Conservation (phyloP, 2,329 filamentous ascomycete genomes). For the Hypoxylon sp. region DNA sequence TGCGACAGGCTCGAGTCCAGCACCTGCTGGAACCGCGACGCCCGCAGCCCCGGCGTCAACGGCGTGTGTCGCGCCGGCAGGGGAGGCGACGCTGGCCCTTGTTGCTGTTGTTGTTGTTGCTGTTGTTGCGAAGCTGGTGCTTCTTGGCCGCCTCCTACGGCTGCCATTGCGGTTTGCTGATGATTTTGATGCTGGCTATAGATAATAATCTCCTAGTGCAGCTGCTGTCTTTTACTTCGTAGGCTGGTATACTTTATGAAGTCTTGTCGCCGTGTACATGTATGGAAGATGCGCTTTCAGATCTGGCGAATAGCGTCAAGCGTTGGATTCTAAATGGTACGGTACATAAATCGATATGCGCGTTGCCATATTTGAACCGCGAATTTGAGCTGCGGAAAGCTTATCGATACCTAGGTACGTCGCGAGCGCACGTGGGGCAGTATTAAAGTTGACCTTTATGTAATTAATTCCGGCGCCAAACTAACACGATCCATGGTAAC, state of each 20-base stretch:
- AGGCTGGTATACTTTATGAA: background rate
- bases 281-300: conserved; percentile 1
- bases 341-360: conserved; percentile 38
- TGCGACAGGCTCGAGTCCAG: conserved; percentile 65
- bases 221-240: background rate
- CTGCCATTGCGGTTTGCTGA: conserved; percentile 20
- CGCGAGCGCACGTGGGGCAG: conserved; percentile 36
- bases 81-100: conserved; percentile 42
- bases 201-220: too few species aligned
- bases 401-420: conserved; percentile 52
- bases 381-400: conserved; percentile 34
- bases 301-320: conserved; percentile 5
- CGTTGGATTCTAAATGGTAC: conserved; percentile 5
- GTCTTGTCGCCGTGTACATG: too few species aligned
- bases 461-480: background rate
- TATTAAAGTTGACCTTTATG: background rate
- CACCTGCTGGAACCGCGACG: conserved; percentile 65
- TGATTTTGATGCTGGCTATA: background rate
- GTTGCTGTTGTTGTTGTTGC: conserved; percentile 20
- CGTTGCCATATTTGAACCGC: conserved; percentile 42
- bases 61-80: conserved; percentile 58
- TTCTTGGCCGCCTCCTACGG: conserved; percentile 9
- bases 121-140: conserved; percentile 11
- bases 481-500: background rate
- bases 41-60: conserved; percentile 67